Conservation (phyloP, 768 basidiomycete genomes). For the Peribolospora baueri region DNA sequence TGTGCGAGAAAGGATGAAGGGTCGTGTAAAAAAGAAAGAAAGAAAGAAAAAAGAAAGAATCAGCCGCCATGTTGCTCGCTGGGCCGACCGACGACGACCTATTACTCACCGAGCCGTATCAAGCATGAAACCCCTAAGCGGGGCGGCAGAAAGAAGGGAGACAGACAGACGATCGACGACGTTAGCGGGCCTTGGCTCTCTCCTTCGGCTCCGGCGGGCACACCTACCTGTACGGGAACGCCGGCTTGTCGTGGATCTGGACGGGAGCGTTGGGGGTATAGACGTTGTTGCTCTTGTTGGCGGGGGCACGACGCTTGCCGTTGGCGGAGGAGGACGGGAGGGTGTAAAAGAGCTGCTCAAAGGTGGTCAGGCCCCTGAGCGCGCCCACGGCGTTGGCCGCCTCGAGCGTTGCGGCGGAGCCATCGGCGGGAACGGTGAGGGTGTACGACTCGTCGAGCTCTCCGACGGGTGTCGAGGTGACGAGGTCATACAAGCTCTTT, state of each 20-base stretch:
- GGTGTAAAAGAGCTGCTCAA: slow-evolving; percentile 39
- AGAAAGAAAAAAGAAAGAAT: no score
- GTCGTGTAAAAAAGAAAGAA: no score
- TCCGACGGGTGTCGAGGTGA: slow-evolving; percentile 16
- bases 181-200: slow-evolving; percentile 21
- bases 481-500: no score
- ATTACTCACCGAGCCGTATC: no score
- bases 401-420: slow-evolving; percentile 30
- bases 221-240: slow-evolving; percentile 34
- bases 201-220: slow-evolving; percentile 27
- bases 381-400: slow-evolving; percentile 41
- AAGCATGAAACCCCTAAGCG: no score
- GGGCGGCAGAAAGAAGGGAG: no score
- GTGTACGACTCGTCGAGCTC: slow-evolving; percentile 36
- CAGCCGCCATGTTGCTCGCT: no score
- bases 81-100: no score
- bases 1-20: no score
- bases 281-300: slow-evolving; percentile 22
- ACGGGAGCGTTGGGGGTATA: slow-evolving; percentile 37
- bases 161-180: no score
- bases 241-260: slow-evolving; percentile 37
- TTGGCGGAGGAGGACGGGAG: not conserved
- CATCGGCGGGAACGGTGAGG: slow-evolving; percentile 32
- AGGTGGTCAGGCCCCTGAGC: slow-evolving; percentile 49
- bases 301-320: not conserved